Base-by-base conservation (phyloP, 2,329 filamentous ascomycete species). In the Pezicula neosporulosa region DNA sequence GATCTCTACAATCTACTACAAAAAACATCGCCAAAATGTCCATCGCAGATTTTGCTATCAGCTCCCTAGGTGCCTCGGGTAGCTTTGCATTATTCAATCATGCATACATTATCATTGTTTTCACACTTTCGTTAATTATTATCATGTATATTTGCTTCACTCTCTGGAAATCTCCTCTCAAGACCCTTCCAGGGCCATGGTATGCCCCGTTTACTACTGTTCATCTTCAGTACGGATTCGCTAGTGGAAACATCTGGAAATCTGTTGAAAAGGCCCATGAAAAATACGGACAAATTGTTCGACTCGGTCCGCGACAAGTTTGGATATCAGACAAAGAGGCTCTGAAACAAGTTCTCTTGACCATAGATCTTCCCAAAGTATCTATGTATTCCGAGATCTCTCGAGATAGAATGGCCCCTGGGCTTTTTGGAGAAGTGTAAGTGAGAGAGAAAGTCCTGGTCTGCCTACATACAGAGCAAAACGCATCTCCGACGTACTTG, bases 321-420 rank as follows among this genome's bases (percentile, higher is more conserved):
- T 61, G 58, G 59, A 48, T 60, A 30, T 59, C 59, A 2, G 56
- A 61, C 21, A 61, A 60, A 44, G 52, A 48, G 36, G 50, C 58
- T 18, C 48, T 61, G 52, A 61, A 57, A 48, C 41, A 55, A 41
- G 60, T 61, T 8, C 19, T 61, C n/a, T 47, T 60, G 6, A 59
- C 43, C 47, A 50, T 39, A 2, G 59, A 61, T 24, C 51, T 61
- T 27, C 58, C 59, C 8, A 61, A 61, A 47, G 59, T 61, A 9
- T 50, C 59, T 43, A 61, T 61, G 58, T 61, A 61, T 28, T 49
- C 59, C 3, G 56, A 61, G 35, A 60, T 61, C 15, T 55, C 49
- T 6, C 33, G 49, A 33, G 49, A 51, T 43, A 39, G 36, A 42
- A 39, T 48, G 21, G 56, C 48, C 10, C 58, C 57, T 3, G 59